Evolutionary conservation across 495 filamentous ascomycete species (phyloP).

Genomic region (Acidiella bohemica): DNA sequence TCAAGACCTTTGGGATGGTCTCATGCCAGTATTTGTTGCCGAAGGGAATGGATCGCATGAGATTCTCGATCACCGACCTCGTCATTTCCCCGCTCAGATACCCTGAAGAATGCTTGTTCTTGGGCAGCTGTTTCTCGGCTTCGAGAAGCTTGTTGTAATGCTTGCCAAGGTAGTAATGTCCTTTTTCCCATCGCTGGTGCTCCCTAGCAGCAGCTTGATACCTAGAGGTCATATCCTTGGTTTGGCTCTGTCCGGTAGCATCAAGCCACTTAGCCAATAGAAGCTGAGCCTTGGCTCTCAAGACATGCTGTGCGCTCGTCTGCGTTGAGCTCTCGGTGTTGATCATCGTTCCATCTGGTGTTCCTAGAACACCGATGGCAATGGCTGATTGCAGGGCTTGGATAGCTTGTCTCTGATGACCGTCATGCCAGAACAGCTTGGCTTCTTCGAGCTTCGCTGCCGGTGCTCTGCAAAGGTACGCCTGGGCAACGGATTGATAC

Average conservation of each 20-base stretch:
- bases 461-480: constrained; percentile 65
- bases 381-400: constrained; percentile 78
- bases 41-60: constrained; percentile 67
- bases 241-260: constrained; percentile 76
- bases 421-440: constrained; percentile 84
- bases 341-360: constrained; percentile 29
- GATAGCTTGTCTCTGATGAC: constrained; percentile 88
- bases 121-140: constrained; percentile 64
- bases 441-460: constrained; percentile 88
- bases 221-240: constrained; percentile 56
- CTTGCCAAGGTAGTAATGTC: constrained; percentile 89
- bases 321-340: constrained; percentile 24
- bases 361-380: constrained; percentile 51
- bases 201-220: constrained; percentile 59
- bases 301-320: constrained; percentile 35
- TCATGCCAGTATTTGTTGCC: constrained; percentile 93
- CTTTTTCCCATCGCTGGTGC: constrained; percentile 75
- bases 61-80: constrained; percentile 86
- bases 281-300: constrained; percentile 56
- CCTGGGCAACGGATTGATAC: constrained; percentile 85
- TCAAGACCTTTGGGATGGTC: constrained; percentile 76
- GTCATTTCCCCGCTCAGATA: constrained; percentile 64
- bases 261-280: constrained; percentile 96
- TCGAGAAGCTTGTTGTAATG: constrained; percentile 96
- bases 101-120: constrained; percentile 45